Conservation (phyloP, 352 stramenopile genomes). For the Globisporangium cederbergense region DNA sequence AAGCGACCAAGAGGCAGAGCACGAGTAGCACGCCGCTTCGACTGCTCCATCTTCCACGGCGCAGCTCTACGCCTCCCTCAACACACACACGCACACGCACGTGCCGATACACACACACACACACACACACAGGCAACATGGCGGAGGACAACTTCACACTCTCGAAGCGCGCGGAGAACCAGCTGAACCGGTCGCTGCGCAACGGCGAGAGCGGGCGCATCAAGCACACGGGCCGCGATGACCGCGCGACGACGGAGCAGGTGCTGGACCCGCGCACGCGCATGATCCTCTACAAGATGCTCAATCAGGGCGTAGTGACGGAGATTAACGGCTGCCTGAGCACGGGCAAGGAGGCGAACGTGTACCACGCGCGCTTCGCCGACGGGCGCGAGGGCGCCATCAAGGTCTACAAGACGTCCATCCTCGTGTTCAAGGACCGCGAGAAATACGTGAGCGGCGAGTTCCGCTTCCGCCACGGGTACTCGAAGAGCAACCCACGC, state of each 20-base stretch:
- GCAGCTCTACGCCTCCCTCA: no score
- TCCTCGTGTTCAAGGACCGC: conserved; percentile 99
- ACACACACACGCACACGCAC: no score
- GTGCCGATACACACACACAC: no score
- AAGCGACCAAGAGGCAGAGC: no score
- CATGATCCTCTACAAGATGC: conserved; percentile 98
- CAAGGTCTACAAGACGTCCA: conserved; percentile 87
- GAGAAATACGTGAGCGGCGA: conserved; percentile 99
- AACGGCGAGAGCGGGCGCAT: conserved; percentile 71
- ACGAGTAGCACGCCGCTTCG: no score
- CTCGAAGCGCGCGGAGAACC: conserved; percentile 79
- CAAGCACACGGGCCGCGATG: conserved; percentile 94
- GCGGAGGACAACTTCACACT: conserved; percentile 65
- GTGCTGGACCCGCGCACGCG: conserved; percentile 97
- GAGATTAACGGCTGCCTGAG: conserved; percentile 99
- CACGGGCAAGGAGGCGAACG: conserved; percentile 99
- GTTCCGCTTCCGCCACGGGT: conserved; percentile 96
- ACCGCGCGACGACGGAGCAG: conserved; percentile 97
- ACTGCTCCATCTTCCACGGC: no score
- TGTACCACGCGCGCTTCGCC: conserved; percentile 94
- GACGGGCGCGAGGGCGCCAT: conserved; percentile 78
- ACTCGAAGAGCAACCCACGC: conserved; percentile 96
- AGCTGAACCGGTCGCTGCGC: conserved; percentile 70
- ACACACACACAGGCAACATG: conserved; percentile 29
- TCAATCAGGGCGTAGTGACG: conserved; percentile 94